Evolutionary conservation across 192 early-diverging fungal genomes (phyloP), one percentile per base, ranked within the genome.

Genomic region (Umbelopsis vinacea): DNA sequence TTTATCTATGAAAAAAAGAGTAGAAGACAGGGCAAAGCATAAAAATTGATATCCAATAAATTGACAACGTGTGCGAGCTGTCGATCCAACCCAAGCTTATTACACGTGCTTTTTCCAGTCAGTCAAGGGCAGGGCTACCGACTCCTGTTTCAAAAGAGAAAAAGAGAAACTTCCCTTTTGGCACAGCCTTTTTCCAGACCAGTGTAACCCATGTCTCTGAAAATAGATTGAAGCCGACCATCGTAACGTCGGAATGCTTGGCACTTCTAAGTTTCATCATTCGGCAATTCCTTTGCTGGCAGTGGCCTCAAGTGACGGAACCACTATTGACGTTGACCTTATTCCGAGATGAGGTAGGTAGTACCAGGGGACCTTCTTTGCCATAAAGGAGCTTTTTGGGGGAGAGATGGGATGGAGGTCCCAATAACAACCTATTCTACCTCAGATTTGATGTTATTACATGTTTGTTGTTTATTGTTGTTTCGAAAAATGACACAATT

Each of bases 391-490:
- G 33, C 11, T 19, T 29, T 63, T 29, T 33, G 57, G 57, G 53
- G 53, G 53, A 24, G 22, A 54, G 23, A 8, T 54, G n/a, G n/a
- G 52, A 29, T 29, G 29, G n/a, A 52, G 52, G 23, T 24, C 52
- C n/a, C 8, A 19, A 23, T 52, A 26, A 10, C 53, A 54, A 54
- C 23, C 53, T 26, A 29, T 63, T 29, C 26, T 26, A 63, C 57
- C 29, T 19, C 57, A 63, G 26, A 63, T 63, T n/a, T 63, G 57
- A 63, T 63, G 57, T 63, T 63, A 63, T 63, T 63, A 63, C 57
- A 63, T 63, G 57, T 63, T 63, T 63, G 57, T 63, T 63, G 33
- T 63, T 63, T 63, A 63, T 63, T 63, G 57, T 63, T 63, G 57
- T 63, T 63, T 63, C 57, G 57, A 37, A 26, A 43, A 54, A 63